Base-by-base conservation (phyloP, 2,329 filamentous ascomycete genomes). In the Talaromyces sp. region DNA sequence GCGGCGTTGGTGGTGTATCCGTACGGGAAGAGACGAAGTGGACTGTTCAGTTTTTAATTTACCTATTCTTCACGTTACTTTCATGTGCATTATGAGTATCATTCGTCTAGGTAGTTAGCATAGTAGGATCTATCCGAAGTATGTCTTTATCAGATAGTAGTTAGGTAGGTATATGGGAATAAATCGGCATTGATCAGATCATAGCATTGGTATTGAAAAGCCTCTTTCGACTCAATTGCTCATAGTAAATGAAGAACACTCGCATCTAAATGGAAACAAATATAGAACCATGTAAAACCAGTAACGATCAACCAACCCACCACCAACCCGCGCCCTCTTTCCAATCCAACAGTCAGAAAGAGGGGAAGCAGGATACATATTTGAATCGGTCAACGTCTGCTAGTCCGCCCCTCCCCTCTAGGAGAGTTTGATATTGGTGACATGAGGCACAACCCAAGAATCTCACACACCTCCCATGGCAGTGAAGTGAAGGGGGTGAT, bases 1-100 rank as follows among this genome's bases (percentile, higher is more conserved):
- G 81, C 80, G 63, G 80, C 81, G 1, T 69, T 83, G 35, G 68
- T 83, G 23, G 73, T 83, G 5, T 83, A 82, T 65, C 81, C 81
- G 5, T 72, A 82, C 37, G 81, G 80, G 42, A 83, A 82, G 70
- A 75, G 80, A 48, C 76, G 81, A 48, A 82, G 80, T 63, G 80
- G 80, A 4, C 69, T 83, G 9, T 83, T 82, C 69, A 82, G 80
- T 54, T 66, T 66, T 50, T 66, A 54, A 61, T 31, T 46, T 42
- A 23, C 14, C 16, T 37, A 8, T 21, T 21, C 50, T 14, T 54
- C 18, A 12, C 7, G 9, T 35, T 54, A 37, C n/a, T 37, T 35
- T 54, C 31, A 21, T 21, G 28, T 31, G 28, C 23, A 18, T 48
- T 12, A 33, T 18, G 11, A n/a, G 28, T 35, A 18, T 23, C 9